Evolutionary conservation across 139 green algal genomes (phyloP), one percentile per base, ranked within the genome.

Genomic region (Picochlorum costavermella): DNA sequence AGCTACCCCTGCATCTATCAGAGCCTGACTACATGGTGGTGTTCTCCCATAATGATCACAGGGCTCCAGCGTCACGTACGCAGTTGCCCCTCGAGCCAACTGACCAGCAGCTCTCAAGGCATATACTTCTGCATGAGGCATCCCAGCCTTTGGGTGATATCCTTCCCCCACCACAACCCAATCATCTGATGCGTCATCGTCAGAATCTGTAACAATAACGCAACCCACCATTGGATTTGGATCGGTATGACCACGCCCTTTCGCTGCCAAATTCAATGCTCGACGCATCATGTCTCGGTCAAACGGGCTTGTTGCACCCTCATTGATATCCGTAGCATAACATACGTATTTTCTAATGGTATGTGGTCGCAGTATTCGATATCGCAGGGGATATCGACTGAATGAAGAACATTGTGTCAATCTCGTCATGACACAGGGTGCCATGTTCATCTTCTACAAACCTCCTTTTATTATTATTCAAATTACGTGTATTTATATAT

Each of bases 1-100:
- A 56, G 70, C 64, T 26, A 98, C 86, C 2, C 74, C 61, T 1
- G 92, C 92, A 23, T 82, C 85, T 30, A 96, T 82, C 11, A 98
- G 73, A 5, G 92, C 94, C 14, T 78, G 60, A 64, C 75, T 90
- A 84, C 94, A 98, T 6, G 92, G 93, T 36, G 93, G 92, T 14
- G 93, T 98, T 31, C 87, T 70, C 8, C 94, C 94, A 46, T 89
- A 90, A 74, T 99, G 94, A 75, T 95, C 91, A 84, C 94, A 99
- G 0, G 94, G 94, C 81, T 99, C 94, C 20, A 99, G 77, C 0
- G 87, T 99, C 4, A 99, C 94, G 79, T 98, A 99, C 4, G 94
- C 94, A 6, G 94, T 98, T 14, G 84, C 88, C 6, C 90, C 91
- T 36, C 72, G 13, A 2, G 88, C 90, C 5, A 17, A 14, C 25